Percentiles rank a stretch among this genome's conserved stretches.
Evolutionary conservation across 352 stramenopile genomes (phyloP).

Genomic region (Globisporangium spinosum): DNA sequence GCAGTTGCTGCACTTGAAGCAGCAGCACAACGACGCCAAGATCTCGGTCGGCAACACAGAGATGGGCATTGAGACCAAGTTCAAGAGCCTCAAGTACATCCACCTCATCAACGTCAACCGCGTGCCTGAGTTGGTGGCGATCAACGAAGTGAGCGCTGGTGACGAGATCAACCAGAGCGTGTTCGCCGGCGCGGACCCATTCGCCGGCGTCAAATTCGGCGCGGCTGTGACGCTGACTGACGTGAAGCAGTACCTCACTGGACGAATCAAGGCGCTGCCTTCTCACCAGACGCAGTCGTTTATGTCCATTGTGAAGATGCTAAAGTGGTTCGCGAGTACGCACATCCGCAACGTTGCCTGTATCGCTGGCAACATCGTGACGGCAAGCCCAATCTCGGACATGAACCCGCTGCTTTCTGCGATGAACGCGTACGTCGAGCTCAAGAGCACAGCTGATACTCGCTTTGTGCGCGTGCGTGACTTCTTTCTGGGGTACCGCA

Average conservation of each 20-base stretch:
- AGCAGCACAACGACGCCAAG: slow-evolving; percentile 78
- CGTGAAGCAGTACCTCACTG: slow-evolving; percentile 59
- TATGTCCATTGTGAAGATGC: slow-evolving; percentile 79
- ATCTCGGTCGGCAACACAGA: slow-evolving; percentile 96
- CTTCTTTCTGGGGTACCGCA: slow-evolving; percentile 95
- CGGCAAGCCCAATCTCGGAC: slow-evolving; percentile 95
- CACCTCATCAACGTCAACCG: slow-evolving; percentile 70
- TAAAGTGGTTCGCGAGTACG: slow-evolving; percentile 96
- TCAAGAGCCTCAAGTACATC: slow-evolving; percentile 86
- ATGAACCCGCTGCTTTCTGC: slow-evolving; percentile 95
- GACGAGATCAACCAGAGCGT: slow-evolving; percentile 57
- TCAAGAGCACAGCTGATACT: slow-evolving; percentile 32
- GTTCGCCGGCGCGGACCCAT: slow-evolving; percentile 32
- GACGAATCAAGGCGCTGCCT: slow-evolving; percentile 31
- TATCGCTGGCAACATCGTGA: slow-evolving; percentile 95
- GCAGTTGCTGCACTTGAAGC: slow-evolving; percentile 88
- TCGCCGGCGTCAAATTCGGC: slow-evolving; percentile 76
- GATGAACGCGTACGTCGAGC: slow-evolving; percentile 75
- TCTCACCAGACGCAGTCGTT: slow-evolving; percentile 49
- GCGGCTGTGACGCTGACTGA: slow-evolving; percentile 72
- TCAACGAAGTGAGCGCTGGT: slow-evolving; percentile 26
- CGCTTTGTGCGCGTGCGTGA: slow-evolving; percentile 76
- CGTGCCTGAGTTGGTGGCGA: slow-evolving; percentile 57
- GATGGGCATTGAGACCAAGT: slow-evolving; percentile 95
- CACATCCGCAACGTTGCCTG: slow-evolving; percentile 97